Base-by-base conservation (phyloP, 2,329 filamentous ascomycete species). In the Rhinocladiella similis region DNA sequence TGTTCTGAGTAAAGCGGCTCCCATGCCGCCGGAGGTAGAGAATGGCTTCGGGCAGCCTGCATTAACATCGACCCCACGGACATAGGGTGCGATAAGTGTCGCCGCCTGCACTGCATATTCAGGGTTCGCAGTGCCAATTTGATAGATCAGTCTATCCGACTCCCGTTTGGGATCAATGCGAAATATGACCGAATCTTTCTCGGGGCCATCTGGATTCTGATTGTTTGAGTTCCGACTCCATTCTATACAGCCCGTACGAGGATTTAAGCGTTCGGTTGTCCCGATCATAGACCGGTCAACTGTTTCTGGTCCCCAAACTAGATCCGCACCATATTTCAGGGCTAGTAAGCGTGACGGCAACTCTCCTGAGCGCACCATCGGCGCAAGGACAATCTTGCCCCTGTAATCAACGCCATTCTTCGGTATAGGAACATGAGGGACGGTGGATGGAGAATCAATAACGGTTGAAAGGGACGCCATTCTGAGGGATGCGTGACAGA, bases 1-100 rank as follows among this genome's bases (percentile, higher is more conserved):
- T 0, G 88, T 93, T 65, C 84, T 84, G 14, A 99, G 82, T 18
- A 99, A 81, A 1, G 92, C 93, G 0, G 94, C 94, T 47, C 94
- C 94, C 94, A 99, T 99, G 47, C 94, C 94, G 58, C 91, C 91
- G 61, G 83, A 83, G 1, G 93, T 96, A 68, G 90, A 96, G 74
- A 99, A 99, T 0, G 93, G 90, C 73, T 99, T 99, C 0, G 94
- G 94, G 70, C 94, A 99, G n/a, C 94, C 94, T 0, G 94, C 91
- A 72, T 99, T 99, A 60, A 99, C 88, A 71, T 97, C 94, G 65
- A 99, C 97, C 58, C 94, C 94, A 0, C 87, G 86, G 2, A 99
- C 94, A 73, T 97, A 91, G 12, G 77, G 82, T 0, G 92, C 94
- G 18, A 99, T 88, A 14, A 97, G 76, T 51, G 86, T 86, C 1